phyloP scores from a whole-genome alignment of 2,329 filamentous ascomycete genomes.

The Venturia carpophila region DNA sequence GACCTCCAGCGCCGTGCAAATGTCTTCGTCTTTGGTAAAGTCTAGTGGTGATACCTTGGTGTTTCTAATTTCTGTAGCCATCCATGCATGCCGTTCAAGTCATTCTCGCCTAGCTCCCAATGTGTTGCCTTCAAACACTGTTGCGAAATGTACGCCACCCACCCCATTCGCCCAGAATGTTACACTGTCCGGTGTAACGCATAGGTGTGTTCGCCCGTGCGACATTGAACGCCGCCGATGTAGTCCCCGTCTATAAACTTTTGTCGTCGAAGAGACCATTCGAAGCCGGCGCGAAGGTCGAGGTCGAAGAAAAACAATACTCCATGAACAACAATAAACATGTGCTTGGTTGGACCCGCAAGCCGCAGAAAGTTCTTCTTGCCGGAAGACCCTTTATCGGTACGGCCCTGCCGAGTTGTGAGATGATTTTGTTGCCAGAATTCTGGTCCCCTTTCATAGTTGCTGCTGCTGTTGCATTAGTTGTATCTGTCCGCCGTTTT shows the following conservation, averaged over 20 bases:
- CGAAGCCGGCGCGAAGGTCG: conserved; percentile 10
- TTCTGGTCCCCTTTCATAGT: not conserved
- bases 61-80: conserved; percentile 10
- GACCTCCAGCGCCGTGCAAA: conserved; percentile 12
- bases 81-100: conserved; percentile 12
- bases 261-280: conserved; percentile 4
- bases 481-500: conserved; percentile 5
- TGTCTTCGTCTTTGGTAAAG: conserved; percentile 9
- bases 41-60: conserved; percentile 7
- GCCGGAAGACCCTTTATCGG: not conserved
- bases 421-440: not conserved
- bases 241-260: conserved; percentile 8
- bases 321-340: not conserved
- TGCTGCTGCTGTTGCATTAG: conserved; percentile 1
- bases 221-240: not conserved
- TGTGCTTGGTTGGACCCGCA: not conserved
- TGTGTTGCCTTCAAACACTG: not conserved
- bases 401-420: not conserved
- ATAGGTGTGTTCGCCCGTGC: not conserved
- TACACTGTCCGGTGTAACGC: not conserved
- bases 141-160: not conserved
- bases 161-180: not conserved
- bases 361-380: not conserved
- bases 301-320: conserved; percentile 6
- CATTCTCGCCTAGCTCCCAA: not conserved